Evolutionary conservation across 75 land plant species (phyloP), one percentile per base, ranked within the genome.

Genomic region (Picea glauca): DNA sequence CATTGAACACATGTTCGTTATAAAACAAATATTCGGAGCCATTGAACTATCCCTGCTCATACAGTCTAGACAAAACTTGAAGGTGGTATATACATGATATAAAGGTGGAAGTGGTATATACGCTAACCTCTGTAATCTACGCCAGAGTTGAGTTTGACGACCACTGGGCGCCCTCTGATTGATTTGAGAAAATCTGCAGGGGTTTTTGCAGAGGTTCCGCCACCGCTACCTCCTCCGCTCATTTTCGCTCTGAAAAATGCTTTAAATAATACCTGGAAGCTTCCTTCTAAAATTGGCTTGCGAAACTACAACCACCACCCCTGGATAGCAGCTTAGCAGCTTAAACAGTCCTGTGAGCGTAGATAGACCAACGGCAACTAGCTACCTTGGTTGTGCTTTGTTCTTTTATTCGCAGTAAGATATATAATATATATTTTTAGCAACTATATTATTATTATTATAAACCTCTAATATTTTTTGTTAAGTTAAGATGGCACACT

Each of bases 181-280:
- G 99, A 92, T 76, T 94, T 94, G 73, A 94, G 93, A 73, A 96
- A 96, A 85, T 96, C 99, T 30, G 93, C 88, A 12, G 99, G 99
- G 2, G 99, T 94, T 76, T 96, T 93, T 40, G 93, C 86, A 58
- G 85, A 77, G 32, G 83, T 81, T 14, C 83, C 85, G 13, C 81
- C 91, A 62, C 87, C 87, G 68, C 86, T 90, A 15, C 83, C 90
- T 59, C 84, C 82, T 58, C 76, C 77, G 50, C 87, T 87, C 78
- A 77, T 84, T 80, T 77, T 59, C 58, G 30, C 80, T 78, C 31
- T 40, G 54, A 4, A 18, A 20, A 70, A 7, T n/a, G 54, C 15
- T n/a, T 26, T 70, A 20, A 70, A n/a, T 14, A 67, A 17, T 5
- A 14, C 20, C 35, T 67, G 3, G 2, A 67, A 67, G 15, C 56